Evolutionary conservation across 2,329 filamentous ascomycete species (phyloP), one percentile per base, ranked within the genome.

Genomic region (Apiospora malaysiana): DNA sequence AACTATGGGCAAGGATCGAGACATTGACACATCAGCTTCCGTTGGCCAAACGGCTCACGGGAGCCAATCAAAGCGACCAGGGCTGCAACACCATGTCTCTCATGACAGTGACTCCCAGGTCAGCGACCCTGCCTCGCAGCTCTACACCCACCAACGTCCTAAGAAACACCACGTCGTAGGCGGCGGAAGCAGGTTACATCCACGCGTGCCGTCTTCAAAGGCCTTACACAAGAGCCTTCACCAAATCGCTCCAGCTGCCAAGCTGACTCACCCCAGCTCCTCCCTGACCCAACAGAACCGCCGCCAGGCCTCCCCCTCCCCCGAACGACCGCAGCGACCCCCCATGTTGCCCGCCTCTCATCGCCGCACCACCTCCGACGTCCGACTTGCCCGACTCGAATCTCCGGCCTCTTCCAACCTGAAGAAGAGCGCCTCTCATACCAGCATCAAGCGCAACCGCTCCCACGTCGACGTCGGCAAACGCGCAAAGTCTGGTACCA

Each of bases 361-460:
- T 70, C 86, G 85, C 69, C 85, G 87, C 75, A 80, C 84, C 59
- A 83, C 82, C 69, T 88, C 86, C 73, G 87, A 90, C 71, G 80
- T 83, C 72, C 87, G 83, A 75, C 82, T 89, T 42, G 81, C 84
- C 69, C 81, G 81, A 74, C 25, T 59, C 10, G 83, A 86, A 69
- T 78, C 80, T 27, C 40, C 40, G 40, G 83, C 85, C 4, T 76
- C 82, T 4, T 77, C 81, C 68, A 84, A 83, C 71, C 72, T 81
- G 47, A 85, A 84, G 76, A 89, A 88, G 79, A 89, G 88, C 78
- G 74, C 81, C 16, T 90, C 89, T 4, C 84, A 88, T 69, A 81
- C 85, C 21, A 88, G 80, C 75, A 81, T 90, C 69, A 90, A 89
- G 81, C 88, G 88, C 78, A 90, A 90, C 78, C 86, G 85, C 67